These are phyloP conservation scores for Tylopilus sp. DNA, from an alignment of 1,284 basidiomycete genomes.

Conservation along the genomic window DNA sequence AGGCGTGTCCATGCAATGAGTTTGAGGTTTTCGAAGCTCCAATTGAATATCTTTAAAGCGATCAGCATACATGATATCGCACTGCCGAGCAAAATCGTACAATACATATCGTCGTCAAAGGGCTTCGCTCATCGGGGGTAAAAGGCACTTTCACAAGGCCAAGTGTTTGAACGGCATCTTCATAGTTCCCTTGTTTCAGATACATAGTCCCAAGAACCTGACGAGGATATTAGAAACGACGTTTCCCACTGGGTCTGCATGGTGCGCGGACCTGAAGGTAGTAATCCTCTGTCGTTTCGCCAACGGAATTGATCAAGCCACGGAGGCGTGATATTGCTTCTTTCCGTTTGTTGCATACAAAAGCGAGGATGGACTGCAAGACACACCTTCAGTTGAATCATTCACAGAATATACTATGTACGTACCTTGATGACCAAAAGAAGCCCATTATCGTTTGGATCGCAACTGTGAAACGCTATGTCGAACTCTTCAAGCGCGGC, in stretches of 20 bases:
- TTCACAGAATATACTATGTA: slow-evolving; percentile 25
- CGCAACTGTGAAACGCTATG: background rate
- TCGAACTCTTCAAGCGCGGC: background rate
- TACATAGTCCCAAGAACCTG: background rate
- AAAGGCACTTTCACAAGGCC: background rate
- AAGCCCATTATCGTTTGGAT: background rate
- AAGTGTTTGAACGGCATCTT: background rate
- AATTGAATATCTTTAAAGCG: slow-evolving; percentile 6
- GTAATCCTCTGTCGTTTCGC: background rate
- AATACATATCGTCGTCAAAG: slow-evolving; percentile 4
- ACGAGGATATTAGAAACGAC: background rate
- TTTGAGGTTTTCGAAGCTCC: slow-evolving; percentile 4
- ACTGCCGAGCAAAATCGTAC: background rate
- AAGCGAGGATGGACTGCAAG: background rate
- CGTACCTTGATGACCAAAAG: slow-evolving; percentile 13
- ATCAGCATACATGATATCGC: background rate
- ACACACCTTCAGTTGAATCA: background rate
- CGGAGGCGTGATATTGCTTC: too few relatives aligned
- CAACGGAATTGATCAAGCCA: too few relatives aligned
- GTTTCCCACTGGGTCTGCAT: background rate
- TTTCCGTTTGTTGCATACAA: background rate
- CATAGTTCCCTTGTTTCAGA: background rate
- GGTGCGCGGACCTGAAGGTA: background rate
- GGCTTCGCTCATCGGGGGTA: background rate
- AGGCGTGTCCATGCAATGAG: background rate